Conservation (phyloP, 148 eudicot species). For the Cornus suecica region DNA sequence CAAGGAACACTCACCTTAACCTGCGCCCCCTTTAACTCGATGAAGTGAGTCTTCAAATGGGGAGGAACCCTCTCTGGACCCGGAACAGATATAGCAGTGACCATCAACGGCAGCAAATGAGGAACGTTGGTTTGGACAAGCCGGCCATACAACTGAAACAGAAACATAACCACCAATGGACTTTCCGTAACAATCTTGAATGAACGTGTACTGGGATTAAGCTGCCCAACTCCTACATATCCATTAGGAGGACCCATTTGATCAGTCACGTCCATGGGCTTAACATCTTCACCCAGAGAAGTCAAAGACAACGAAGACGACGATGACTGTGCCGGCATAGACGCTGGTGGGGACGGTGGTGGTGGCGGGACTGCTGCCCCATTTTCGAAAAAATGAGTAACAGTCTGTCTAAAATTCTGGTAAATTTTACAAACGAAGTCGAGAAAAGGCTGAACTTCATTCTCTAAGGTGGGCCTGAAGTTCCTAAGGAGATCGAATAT, state of each 20-base stretch:
- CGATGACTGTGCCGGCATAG: constrained; percentile 20
- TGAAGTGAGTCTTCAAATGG: constrained; percentile 76
- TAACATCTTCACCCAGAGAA: constrained; percentile 63
- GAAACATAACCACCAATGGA: constrained; percentile 96
- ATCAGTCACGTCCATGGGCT: constrained; percentile 76
- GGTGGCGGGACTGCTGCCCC: constrained; percentile 60
- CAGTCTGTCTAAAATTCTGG: constrained; percentile 83
- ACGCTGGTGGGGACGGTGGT: constrained; percentile 10
- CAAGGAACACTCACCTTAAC: constrained; percentile 56
- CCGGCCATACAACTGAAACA: constrained; percentile 88
- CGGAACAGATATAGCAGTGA: constrained; percentile 85
- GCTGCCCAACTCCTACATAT: constrained; percentile 67
- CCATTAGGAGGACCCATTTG: constrained; percentile 61
- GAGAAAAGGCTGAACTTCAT: constrained; percentile 90
- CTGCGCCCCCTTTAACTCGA: constrained; percentile 94
- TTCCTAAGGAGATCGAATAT: constrained; percentile 89
- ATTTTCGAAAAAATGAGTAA: constrained; percentile 80
- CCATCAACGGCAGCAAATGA: constrained; percentile 91
- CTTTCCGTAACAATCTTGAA: constrained; percentile 96
- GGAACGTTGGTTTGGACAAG: constrained; percentile 97
- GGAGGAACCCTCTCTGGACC: constrained; percentile 96
- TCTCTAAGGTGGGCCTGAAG: constrained; percentile 82
- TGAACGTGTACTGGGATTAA: constrained; percentile 89
- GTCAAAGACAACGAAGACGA: constrained; percentile 23
- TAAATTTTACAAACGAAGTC: constrained; percentile 95